Evolutionary conservation across 345 rosid species (phyloP).

Genomic region (Sonneratia alba): DNA sequence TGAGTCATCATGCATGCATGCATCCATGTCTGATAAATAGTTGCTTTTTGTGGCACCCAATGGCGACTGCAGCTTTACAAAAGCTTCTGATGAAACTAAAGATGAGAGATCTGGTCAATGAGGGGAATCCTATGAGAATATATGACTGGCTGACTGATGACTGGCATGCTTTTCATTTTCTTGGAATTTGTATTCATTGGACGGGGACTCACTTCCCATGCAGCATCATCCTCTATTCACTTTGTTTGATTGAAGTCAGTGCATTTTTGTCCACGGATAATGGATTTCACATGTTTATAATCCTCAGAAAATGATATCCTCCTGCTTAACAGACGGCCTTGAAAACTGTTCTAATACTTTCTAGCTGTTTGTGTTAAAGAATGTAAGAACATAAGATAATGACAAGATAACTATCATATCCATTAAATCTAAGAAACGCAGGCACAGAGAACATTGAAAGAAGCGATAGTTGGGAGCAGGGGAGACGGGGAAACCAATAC

Average conservation of each 20-base stretch:
- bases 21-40: background rate
- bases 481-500: too few relatives aligned
- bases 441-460: too few relatives aligned
- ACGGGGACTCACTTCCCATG: background rate
- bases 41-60: slow-evolving; percentile 1
- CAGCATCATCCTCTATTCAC: background rate
- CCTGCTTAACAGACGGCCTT: too few relatives aligned
- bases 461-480: too few relatives aligned
- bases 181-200: slow-evolving; percentile 1
- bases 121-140: slow-evolving; percentile 5
- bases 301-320: too few relatives aligned
- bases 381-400: too few relatives aligned
- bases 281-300: too few relatives aligned
- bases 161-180: background rate
- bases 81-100: background rate
- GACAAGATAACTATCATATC: too few relatives aligned
- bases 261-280: background rate
- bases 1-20: slow-evolving; percentile 1
- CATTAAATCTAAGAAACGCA: too few relatives aligned
- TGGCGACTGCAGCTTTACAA: background rate
- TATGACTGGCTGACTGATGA: background rate
- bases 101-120: background rate
- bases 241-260: background rate
- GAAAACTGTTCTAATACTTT: too few relatives aligned
- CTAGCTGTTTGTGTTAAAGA: too few relatives aligned